phyloP scores from a whole-genome alignment of 768 basidiomycete species.

The Porphyrellus cyaneotinctus region DNA sequence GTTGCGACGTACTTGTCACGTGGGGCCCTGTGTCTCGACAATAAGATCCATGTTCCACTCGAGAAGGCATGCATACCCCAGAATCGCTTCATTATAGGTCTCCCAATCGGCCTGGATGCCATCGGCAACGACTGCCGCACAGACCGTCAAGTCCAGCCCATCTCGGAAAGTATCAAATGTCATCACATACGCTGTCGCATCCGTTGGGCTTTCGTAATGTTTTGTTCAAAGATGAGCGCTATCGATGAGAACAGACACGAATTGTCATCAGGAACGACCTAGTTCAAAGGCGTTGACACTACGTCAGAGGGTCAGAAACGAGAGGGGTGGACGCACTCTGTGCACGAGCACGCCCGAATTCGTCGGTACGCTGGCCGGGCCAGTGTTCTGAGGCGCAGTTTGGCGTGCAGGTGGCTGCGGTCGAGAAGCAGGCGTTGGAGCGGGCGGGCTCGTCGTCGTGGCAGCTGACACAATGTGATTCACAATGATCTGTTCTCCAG shows the following conservation, averaged over 20 bases:
- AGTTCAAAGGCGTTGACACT: not conserved
- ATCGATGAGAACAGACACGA: constrained; percentile 90
- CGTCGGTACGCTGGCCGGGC: constrained; percentile 56
- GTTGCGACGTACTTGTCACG: constrained; percentile 74
- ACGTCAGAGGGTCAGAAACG: constrained; percentile 1
- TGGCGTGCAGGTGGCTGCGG: constrained; percentile 14
- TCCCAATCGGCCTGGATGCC: constrained; percentile 68
- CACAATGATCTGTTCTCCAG: constrained; percentile 87
- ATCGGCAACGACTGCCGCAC: constrained; percentile 70
- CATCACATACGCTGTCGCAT: constrained; percentile 66
- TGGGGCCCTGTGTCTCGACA: constrained; percentile 37
- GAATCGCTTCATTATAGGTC: constrained; percentile 79
- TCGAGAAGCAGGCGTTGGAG: constrained; percentile 10
- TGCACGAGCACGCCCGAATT: constrained; percentile 71
- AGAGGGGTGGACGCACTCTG: constrained; percentile 40
- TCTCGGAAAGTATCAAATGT: not conserved
- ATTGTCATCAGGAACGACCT: constrained; percentile 97
- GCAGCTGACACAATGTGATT: constrained; percentile 35
- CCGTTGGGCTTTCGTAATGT: constrained; percentile 60
- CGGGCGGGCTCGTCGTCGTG: constrained; percentile 5
- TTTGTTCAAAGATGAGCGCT: constrained; percentile 82
- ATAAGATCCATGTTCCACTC: not conserved
- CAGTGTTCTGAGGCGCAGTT: constrained; percentile 22
- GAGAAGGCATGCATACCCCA: constrained; percentile 57
- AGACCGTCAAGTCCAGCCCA: constrained; percentile 4